Conservation (phyloP, 2,329 filamentous ascomycete species). For the Nannizziopsis arthrosporioides region DNA sequence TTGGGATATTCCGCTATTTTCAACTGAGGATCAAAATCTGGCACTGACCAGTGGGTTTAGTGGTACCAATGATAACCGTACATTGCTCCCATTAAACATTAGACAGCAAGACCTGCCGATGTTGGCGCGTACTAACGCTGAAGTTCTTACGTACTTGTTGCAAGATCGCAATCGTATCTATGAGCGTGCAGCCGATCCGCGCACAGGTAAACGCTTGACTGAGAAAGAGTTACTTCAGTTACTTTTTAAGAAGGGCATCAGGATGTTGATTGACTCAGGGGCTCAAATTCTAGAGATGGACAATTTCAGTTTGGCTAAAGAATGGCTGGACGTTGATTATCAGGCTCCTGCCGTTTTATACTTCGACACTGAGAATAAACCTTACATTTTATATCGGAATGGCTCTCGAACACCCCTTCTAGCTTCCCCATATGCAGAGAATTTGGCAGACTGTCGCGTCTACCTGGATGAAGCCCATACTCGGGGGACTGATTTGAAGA, state of each 20-base stretch:
- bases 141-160: slow-evolving; percentile 51
- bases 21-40: background rate
- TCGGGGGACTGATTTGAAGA: slow-evolving; percentile 51
- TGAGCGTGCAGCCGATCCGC: slow-evolving; percentile 10
- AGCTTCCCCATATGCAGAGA: slow-evolving; percentile 44
- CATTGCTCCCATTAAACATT: slow-evolving; percentile 47
- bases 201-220: slow-evolving; percentile 8
- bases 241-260: slow-evolving; percentile 34
- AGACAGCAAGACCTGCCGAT: slow-evolving; percentile 43
- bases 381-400: slow-evolving; percentile 12
- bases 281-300: slow-evolving; percentile 55
- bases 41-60: slow-evolving; percentile 51
- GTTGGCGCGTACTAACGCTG: slow-evolving; percentile 55
- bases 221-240: slow-evolving; percentile 26
- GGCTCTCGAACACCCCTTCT: slow-evolving; percentile 28
- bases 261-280: slow-evolving; percentile 59
- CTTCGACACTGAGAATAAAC: slow-evolving; percentile 14
- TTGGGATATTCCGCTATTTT: slow-evolving; percentile 48
- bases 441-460: slow-evolving; percentile 47
- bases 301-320: slow-evolving; percentile 40
- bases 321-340: slow-evolving; percentile 39
- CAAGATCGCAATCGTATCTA: slow-evolving; percentile 37
- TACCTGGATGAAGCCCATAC: slow-evolving; percentile 59
- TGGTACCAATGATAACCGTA: slow-evolving; percentile 53
- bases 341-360: slow-evolving; percentile 11